phyloP scores from a whole-genome alignment of 140 eudicot species.

The Oenanthe javanica region DNA sequence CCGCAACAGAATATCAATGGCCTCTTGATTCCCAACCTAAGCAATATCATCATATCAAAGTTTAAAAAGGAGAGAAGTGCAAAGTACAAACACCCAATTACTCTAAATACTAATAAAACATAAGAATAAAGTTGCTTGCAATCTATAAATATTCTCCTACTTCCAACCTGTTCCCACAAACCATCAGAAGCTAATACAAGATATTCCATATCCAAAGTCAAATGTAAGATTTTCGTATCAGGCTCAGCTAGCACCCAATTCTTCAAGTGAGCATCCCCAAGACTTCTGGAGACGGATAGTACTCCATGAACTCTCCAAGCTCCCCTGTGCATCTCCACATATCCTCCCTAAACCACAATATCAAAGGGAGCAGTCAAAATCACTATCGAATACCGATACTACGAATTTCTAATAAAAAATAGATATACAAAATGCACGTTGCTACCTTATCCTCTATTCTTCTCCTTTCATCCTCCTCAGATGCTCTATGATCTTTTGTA shows the following conservation, averaged over 20 bases:
- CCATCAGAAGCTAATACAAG: conserved; percentile 93
- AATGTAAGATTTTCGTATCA: conserved; percentile 42
- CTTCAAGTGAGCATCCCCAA: conserved; percentile 91
- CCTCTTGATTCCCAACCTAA: conserved; percentile 94
- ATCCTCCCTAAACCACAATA: conserved; percentile 68
- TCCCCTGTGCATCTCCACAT: conserved; percentile 79
- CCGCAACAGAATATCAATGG: conserved; percentile 48
- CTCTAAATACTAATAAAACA: background rate
- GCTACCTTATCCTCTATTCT: conserved; percentile 76
- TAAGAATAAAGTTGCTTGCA: background rate
- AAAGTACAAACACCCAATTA: background rate
- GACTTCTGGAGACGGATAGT: conserved; percentile 89
- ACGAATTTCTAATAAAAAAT: background rate
- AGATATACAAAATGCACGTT: background rate
- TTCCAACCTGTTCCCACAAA: conserved; percentile 81
- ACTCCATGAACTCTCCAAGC: conserved; percentile 94
- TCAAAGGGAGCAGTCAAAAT: background rate
- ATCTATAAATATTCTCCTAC: background rate
- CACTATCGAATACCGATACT: background rate
- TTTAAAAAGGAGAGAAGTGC: background rate
- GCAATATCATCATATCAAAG: background rate
- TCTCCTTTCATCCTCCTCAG: conserved; percentile 58
- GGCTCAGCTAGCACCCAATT: conserved; percentile 92
- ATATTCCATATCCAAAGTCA: conserved; percentile 66
- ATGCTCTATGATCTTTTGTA: conserved; percentile 76